These are phyloP conservation scores for Dendrobium chrysotoxum DNA, from an alignment of 106 monocot species.

Conservation along the genomic window DNA sequence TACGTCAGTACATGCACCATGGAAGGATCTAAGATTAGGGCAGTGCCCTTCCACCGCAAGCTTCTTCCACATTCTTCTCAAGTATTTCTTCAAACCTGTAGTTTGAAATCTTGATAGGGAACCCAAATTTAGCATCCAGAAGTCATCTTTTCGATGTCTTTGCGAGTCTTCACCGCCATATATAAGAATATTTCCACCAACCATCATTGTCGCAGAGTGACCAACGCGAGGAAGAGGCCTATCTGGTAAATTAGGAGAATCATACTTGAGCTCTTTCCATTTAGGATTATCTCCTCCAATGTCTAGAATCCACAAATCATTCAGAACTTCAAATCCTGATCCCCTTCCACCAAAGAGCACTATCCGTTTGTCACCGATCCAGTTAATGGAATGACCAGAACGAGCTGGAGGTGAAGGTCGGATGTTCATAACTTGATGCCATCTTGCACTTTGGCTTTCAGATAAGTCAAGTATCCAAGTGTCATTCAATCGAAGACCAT, in stretches of 20 bases:
- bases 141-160: constrained; percentile 74
- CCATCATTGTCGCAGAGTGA: constrained; percentile 56
- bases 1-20: constrained; percentile 55
- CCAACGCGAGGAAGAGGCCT: constrained; percentile 65
- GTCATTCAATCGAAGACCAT: constrained; percentile 63
- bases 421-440: constrained; percentile 38
- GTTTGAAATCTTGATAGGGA: constrained; percentile 12
- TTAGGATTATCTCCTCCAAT: constrained; percentile 27
- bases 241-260: constrained; percentile 17
- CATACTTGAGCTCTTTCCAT: constrained; percentile 65
- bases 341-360: constrained; percentile 82
- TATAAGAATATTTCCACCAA: constrained; percentile 69
- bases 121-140: constrained; percentile 63
- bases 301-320: constrained; percentile 82
- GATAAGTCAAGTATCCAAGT: constrained; percentile 74
- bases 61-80: constrained; percentile 57
- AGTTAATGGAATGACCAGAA: constrained; percentile 83
- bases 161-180: constrained; percentile 89
- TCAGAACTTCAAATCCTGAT: constrained; percentile 66
- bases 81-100: constrained; percentile 11
- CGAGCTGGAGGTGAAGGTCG: constrained; percentile 53
- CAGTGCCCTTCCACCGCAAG: constrained; percentile 40
- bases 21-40: constrained; percentile 67
- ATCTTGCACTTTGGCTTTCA: constrained; percentile 26
- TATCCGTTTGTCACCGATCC: constrained; percentile 49